Evolutionary conservation across 768 basidiomycete genomes (phyloP), one percentile per base, ranked within the genome.

Genomic region (Mycena maculata): DNA sequence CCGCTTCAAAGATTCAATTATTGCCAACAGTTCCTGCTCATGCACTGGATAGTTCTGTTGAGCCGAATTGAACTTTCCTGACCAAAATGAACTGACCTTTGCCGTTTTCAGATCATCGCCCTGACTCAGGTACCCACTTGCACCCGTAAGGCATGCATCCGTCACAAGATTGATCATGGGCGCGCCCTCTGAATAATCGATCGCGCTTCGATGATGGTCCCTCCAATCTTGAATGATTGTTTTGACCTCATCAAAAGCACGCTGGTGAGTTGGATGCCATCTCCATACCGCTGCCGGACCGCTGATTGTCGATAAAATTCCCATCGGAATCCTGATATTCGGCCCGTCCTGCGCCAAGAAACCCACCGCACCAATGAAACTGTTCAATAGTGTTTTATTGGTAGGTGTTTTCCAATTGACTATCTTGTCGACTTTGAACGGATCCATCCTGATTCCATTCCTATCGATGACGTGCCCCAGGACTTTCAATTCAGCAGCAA

Each of bases 181-280:
- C 0, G 70, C 65, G 12, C 59, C 55, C 0, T 18, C 15, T 5
- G 48, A 58, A 63, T 78, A 79, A 18, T 69, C 44, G 1, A 77
- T 28, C 0, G 72, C 70, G 12, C 65, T 50, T 9, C 75, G 60
- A 31, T 52, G 50, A 39, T 76, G 66, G 25, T 76, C 63, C 4
- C 60, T 49, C 49, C 61, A 64, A 20, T 39, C 50, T 8, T 62
- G 41, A 18, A 72, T 63, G 2, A 76, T 67, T 0, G 39, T 3
- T 60, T 83, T 83, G 30, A 84, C 73, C 25, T 75, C 75, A 0
- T 81, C 71, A 66, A 83, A 83, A 13, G 80, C 79, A 1, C 52
- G 33, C 23, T 78, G 72, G 2, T 73, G 48, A 3, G 73, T 68
- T 8, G 67, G 59, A 8, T 61, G 44, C 78, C 78, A 79, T 1